Percentiles rank a stretch among this genome's conserved stretches.
Evolutionary conservation across 148 eudicot species (phyloP).

Genomic region (Mesembryanthemum crystallinum): DNA sequence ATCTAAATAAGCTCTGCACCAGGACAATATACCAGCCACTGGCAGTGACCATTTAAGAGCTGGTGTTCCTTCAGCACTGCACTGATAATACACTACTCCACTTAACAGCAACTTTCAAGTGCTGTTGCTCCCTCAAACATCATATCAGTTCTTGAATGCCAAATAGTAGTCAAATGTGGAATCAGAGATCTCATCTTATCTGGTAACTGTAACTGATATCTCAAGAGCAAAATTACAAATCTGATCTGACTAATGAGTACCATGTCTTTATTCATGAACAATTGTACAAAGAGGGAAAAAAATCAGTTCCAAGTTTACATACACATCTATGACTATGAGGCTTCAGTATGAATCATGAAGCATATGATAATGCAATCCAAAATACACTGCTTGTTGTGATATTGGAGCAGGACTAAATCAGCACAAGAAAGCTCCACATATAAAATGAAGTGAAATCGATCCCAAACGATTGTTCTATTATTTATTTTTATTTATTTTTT

Average conservation of each 20-base stretch:
- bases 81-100: not conserved
- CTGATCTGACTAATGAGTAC: not conserved
- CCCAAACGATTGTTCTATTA: not conserved
- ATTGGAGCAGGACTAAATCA: not conserved
- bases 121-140: slow-evolving; percentile 11
- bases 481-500: not conserved
- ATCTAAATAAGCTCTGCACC: too few species aligned
- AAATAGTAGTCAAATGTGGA: too few species aligned
- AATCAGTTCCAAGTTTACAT: not conserved
- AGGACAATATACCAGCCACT: too few species aligned
- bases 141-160: slow-evolving; percentile 13
- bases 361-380: not conserved
- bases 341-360: not conserved
- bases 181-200: not conserved
- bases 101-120: slow-evolving; percentile 8
- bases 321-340: not conserved
- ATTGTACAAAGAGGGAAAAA: not conserved
- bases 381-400: not conserved
- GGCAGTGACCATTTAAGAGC: slow-evolving; percentile 1
- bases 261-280: not conserved
- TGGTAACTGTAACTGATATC: not conserved
- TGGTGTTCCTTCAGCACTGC: slow-evolving; percentile 2
- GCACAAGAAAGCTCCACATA: not conserved
- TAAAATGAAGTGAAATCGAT: not conserved
- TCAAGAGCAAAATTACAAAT: not conserved